Conservation (phyloP, 495 filamentous ascomycete species). For the Pyronema domesticum region DNA sequence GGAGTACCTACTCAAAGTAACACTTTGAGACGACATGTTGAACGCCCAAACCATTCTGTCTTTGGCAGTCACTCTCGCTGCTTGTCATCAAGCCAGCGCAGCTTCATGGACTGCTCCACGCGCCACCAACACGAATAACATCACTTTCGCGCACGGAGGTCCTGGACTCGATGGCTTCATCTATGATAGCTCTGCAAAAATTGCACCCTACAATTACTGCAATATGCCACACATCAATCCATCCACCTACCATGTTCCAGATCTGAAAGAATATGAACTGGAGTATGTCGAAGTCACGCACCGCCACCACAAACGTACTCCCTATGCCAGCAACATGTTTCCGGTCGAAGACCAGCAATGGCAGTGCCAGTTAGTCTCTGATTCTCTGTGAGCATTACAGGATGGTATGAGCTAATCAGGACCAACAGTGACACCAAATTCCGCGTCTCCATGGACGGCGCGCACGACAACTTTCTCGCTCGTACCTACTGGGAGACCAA, state of each 20-base stretch:
- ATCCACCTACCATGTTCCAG: slow-evolving; percentile 35
- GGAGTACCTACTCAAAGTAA: no score
- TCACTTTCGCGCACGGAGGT: slow-evolving; percentile 33
- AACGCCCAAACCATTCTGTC: no score
- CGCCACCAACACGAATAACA: slow-evolving; percentile 38
- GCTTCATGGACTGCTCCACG: slow-evolving; percentile 39
- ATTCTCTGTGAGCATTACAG: no score
- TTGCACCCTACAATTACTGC: slow-evolving; percentile 51
- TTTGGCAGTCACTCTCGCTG: no score
- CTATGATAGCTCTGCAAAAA: slow-evolving; percentile 39
- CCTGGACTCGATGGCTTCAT: slow-evolving; percentile 44
- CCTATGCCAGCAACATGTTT: slow-evolving; percentile 50
- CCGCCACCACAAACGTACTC: slow-evolving; percentile 56
- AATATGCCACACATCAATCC: slow-evolving; percentile 57
- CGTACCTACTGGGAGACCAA: slow-evolving; percentile 41
- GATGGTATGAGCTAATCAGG: neutral
- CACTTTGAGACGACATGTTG: no score
- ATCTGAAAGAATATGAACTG: slow-evolving; percentile 33
- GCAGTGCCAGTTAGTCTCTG: slow-evolving; percentile 34
- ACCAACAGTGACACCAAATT: neutral
- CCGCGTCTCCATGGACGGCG: slow-evolving; percentile 14
- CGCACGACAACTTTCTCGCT: slow-evolving; percentile 27
- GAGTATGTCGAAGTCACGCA: slow-evolving; percentile 55
- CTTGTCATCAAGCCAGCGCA: no score
- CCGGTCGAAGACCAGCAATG: slow-evolving; percentile 46